These are phyloP conservation scores for Fraxinus velutina DNA, from an alignment of 305 asterid species.

Conservation along the genomic window DNA sequence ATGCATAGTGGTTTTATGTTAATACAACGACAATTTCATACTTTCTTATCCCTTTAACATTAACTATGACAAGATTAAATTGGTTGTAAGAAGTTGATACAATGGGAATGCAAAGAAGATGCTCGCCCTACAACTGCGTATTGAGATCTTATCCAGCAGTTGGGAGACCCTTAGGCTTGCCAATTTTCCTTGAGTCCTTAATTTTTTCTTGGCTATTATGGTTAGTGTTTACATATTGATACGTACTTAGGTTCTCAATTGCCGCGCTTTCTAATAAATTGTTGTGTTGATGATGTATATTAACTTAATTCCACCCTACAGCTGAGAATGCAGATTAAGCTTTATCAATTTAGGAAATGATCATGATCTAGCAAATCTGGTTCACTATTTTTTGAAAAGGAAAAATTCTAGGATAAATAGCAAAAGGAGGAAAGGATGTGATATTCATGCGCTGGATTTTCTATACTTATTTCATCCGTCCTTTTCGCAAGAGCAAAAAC, in stretches of 20 bases:
- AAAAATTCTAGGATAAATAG: not conserved
- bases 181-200: not conserved
- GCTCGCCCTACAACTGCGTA: not conserved
- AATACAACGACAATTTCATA: not conserved
- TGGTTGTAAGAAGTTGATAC: not conserved
- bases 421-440: slow-evolving; percentile 10
- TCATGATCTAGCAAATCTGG: not conserved
- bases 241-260: slow-evolving; percentile 2
- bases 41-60: not conserved
- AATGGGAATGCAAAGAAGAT: not conserved
- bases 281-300: not conserved
- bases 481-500: not conserved
- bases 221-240: not conserved
- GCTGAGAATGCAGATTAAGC: not conserved
- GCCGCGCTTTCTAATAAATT: not conserved
- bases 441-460: not conserved
- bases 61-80: not conserved
- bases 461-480: not conserved
- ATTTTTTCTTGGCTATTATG: not conserved
- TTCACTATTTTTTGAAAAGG: not conserved
- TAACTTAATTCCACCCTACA: slow-evolving; percentile 4
- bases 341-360: not conserved
- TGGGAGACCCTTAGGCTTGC: not conserved
- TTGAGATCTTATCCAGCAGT: slow-evolving; percentile 2
- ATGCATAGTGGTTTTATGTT: not conserved